phyloP scores from a whole-genome alignment of 2,329 filamentous ascomycete species.

The Aspergillus sp. region DNA sequence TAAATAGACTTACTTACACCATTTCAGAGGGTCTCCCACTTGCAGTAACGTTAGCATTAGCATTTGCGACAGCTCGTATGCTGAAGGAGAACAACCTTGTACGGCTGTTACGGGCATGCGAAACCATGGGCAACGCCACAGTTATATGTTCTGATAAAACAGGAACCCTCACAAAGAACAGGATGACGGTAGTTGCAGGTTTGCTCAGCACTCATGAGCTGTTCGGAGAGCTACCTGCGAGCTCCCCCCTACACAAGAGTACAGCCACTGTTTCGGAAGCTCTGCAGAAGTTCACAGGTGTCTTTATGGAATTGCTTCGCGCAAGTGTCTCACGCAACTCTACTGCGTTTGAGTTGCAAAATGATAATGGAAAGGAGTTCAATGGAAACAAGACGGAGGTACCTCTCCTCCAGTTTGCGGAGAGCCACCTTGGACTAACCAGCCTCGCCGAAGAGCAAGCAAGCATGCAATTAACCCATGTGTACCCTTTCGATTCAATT shows the following conservation, averaged over 20 bases:
- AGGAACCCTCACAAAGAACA: slow-evolving; percentile 60
- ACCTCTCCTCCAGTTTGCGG: slow-evolving; percentile 65
- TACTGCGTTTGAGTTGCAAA: slow-evolving; percentile 63
- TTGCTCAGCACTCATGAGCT: slow-evolving; percentile 41
- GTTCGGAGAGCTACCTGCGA: background rate
- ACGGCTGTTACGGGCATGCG: slow-evolving; percentile 54
- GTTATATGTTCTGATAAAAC: slow-evolving; percentile 63
- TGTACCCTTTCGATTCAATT: slow-evolving; percentile 71
- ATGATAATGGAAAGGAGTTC: slow-evolving; percentile 34
- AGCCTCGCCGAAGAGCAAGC: slow-evolving; percentile 59
- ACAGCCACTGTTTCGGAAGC: background rate
- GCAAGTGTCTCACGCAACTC: slow-evolving; percentile 64
- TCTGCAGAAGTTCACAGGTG: background rate
- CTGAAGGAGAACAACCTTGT: slow-evolving; percentile 60
- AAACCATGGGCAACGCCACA: slow-evolving; percentile 62
- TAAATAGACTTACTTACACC: background rate
- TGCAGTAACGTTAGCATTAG: slow-evolving; percentile 58
- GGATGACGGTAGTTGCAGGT: slow-evolving; percentile 58
- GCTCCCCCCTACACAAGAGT: background rate
- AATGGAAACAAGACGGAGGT: slow-evolving; percentile 57
- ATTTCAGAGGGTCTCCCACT: slow-evolving; percentile 57
- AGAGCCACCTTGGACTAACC: slow-evolving; percentile 62
- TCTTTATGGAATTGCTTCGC: slow-evolving; percentile 39
- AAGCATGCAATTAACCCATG: slow-evolving; percentile 58
- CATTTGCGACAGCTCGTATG: slow-evolving; percentile 60